These are phyloP conservation scores for Avena atlantica DNA, from an alignment of 176 grass and related monocot genomes.

Conservation along the genomic window DNA sequence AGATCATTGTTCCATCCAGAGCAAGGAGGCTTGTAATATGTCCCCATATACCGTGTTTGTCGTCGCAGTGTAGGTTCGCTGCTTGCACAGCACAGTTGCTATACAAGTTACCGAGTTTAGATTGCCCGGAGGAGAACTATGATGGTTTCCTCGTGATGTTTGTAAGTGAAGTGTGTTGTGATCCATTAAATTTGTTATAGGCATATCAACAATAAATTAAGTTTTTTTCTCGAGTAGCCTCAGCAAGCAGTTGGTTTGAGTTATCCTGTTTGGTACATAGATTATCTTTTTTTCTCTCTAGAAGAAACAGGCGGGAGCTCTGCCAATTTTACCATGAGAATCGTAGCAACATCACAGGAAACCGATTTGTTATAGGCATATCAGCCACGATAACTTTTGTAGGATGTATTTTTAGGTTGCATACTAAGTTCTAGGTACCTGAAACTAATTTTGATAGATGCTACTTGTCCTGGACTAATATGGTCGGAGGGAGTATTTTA, in stretches of 20 bases:
- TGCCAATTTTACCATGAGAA: background rate
- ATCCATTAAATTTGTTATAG: conserved; percentile 46
- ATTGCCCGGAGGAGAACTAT: background rate
- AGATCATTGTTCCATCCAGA: conserved; percentile 44
- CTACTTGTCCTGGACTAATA: too few species aligned
- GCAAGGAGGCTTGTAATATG: conserved; percentile 35
- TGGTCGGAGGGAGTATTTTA: too few species aligned
- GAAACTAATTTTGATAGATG: too few species aligned
- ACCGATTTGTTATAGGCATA: too few species aligned
- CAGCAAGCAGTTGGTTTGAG: background rate
- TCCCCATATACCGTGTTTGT: conserved; percentile 36
- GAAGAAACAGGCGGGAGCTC: background rate
- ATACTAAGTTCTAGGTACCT: too few species aligned
- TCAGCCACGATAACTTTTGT: too few species aligned
- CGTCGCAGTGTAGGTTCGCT: background rate
- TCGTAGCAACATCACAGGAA: background rate
- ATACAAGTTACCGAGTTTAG: conserved; percentile 45
- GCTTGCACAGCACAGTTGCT: conserved; percentile 28
- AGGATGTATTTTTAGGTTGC: too few species aligned
- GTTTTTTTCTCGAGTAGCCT: too few species aligned
- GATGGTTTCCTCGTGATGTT: conserved; percentile 41
- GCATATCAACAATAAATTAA: conserved; percentile 38
- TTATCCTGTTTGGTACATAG: background rate
- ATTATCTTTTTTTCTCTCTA: background rate
- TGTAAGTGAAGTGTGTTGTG: conserved; percentile 38